Conservation (phyloP, 768 basidiomycete species). For the Cystofilobasidium macerans region DNA sequence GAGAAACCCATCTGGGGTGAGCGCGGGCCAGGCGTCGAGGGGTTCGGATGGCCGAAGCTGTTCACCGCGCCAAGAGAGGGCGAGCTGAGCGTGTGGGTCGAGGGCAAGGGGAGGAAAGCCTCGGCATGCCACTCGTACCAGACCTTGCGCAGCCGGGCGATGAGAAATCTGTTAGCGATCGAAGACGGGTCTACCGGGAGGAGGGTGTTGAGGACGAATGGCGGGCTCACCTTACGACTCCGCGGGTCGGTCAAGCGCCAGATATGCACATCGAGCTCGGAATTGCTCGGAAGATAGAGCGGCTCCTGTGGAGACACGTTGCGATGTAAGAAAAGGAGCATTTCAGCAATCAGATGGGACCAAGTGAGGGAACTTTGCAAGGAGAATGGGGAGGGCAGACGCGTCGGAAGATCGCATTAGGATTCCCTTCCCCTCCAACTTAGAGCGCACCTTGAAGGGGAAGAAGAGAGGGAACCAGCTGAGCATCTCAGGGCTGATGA, state of each 20-base stretch:
- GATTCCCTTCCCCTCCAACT: too few relatives aligned
- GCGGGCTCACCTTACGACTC: slow-evolving; percentile 40
- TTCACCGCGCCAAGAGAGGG: slow-evolving; percentile 22
- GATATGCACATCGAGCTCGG: slow-evolving; percentile 81
- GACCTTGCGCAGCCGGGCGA: slow-evolving; percentile 40
- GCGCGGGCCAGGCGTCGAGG: slow-evolving; percentile 12
- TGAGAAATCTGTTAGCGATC: too few relatives aligned
- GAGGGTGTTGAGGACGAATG: too few relatives aligned
- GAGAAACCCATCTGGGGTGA: slow-evolving; percentile 34
- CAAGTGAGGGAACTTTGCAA: neutral
- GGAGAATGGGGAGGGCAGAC: neutral
- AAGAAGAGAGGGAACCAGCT: slow-evolving; percentile 99
- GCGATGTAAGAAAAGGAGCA: neutral
- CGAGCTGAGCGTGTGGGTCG: slow-evolving; percentile 31
- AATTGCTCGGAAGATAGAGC: slow-evolving; percentile 79
- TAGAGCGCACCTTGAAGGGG: slow-evolving; percentile 64
- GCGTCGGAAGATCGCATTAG: too few relatives aligned
- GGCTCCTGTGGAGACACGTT: slow-evolving; percentile 60
- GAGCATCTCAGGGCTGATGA: slow-evolving; percentile 87
- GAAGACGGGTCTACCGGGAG: too few relatives aligned
- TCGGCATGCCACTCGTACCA: slow-evolving; percentile 99
- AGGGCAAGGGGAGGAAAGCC: slow-evolving; percentile 63
- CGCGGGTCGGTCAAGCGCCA: slow-evolving; percentile 85
- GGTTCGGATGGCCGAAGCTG: slow-evolving; percentile 19
- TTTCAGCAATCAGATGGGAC: neutral